Conservation (phyloP, 768 basidiomycete species). For the Mycena belliarum region DNA sequence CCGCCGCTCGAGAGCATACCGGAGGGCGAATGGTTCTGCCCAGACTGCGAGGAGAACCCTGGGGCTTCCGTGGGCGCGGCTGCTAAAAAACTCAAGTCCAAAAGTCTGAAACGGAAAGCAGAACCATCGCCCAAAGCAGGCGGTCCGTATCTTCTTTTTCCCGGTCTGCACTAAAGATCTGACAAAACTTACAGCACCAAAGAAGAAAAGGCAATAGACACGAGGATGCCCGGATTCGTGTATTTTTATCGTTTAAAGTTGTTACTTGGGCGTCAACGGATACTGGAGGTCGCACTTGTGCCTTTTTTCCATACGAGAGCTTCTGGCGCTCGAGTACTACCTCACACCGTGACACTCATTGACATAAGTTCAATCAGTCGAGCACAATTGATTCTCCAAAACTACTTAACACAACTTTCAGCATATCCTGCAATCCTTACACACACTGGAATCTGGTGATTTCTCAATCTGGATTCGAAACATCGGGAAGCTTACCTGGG, state of each 20-base stretch:
- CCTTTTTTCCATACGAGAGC: too few species aligned
- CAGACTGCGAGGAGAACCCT: slow-evolving; percentile 63
- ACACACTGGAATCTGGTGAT: slow-evolving; percentile 12
- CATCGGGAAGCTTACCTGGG: slow-evolving; percentile 7
- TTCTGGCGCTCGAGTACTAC: too few species aligned
- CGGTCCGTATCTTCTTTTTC: background rate
- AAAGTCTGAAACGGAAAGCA: slow-evolving; percentile 21
- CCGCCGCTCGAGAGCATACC: slow-evolving; percentile 80
- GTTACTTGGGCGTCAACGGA: too few species aligned
- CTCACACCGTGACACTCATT: too few species aligned
- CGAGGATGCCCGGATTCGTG: background rate
- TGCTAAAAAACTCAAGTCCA: slow-evolving; percentile 26
- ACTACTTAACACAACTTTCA: too few species aligned
- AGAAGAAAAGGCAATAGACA: slow-evolving; percentile 20
- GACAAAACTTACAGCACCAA: slow-evolving; percentile 7
- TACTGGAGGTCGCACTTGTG: too few species aligned
- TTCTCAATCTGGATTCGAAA: background rate
- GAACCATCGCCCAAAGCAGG: slow-evolving; percentile 8
- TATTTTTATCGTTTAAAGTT: slow-evolving; percentile 8
- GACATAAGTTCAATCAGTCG: too few species aligned
- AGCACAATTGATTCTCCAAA: too few species aligned
- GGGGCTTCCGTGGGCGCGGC: slow-evolving; percentile 52
- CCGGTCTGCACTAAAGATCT: background rate
- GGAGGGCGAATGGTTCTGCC: slow-evolving; percentile 93
- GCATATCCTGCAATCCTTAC: too few species aligned